Evolutionary conservation across 768 basidiomycete species (phyloP), one percentile per base, ranked within the genome.

Genomic region (Leccinellum rugosiceps): DNA sequence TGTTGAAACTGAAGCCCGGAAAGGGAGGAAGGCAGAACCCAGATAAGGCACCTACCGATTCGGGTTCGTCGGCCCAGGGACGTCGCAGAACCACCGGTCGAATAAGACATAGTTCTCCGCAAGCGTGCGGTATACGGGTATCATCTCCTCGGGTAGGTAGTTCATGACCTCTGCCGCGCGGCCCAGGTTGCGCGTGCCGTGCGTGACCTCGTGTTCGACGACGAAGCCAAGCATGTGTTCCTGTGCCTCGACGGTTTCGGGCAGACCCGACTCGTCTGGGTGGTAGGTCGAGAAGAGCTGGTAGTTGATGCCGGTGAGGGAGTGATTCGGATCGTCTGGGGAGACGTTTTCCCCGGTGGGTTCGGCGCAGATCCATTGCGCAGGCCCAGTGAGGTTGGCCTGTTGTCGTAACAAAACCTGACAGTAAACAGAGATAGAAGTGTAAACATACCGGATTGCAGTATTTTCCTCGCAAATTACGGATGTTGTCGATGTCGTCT

Each of bases 321-420:
- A 61, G 25, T 68, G 66, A 13, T 68, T 68, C 10, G 67, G 67
- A 28, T 68, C 66, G 11, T 69, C 58, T 1, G 67, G 62, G n/a
- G 67, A 61, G 51, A 64, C 50, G 21, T 69, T 69, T 11, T 6
- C 6, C 2, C 53, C 60, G 10, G 35, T 58, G 3, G 65, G 59
- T 26, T 55, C 57, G 11, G 66, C 66, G n/a, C 66, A 67, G 1
- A 67, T 51, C 58, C 49, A 51, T 25, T 25, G 45, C 4, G 54
- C 53, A 5, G 56, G 35, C n/a, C 61, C 56, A n/a, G 67, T 52
- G 28, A 61, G 19, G 14, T 68, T 66, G 0, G 19, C 35, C 66
- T 67, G 47, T 13, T 19, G 32, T 25, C 10, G 3, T 6, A 17
- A 38, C 58, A n/a, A 54, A 31, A 11, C 41, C 17, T 2, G 5